Percentiles rank a stretch among this genome's conserved stretches.
phyloP scores from a whole-genome alignment of 2,329 filamentous ascomycete species.

The Tolypocladium pustulatum region DNA sequence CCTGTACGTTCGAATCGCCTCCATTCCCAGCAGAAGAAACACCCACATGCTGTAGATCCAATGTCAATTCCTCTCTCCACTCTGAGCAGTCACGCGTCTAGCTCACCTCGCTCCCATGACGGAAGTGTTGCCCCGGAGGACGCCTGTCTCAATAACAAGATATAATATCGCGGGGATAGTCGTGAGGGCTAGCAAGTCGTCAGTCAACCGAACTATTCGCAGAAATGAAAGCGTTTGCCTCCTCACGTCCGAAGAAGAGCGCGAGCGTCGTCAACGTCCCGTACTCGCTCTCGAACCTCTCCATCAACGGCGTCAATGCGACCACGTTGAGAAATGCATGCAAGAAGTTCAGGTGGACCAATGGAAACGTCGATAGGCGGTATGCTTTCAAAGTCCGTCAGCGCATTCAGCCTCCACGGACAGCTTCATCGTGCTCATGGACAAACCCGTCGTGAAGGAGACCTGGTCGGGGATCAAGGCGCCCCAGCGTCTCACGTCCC shows the following conservation, averaged over 20 bases:
- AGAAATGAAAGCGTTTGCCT: not conserved
- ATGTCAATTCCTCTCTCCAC: not conserved
- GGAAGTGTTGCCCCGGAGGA: conserved; percentile 61
- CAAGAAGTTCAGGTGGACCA: conserved; percentile 73
- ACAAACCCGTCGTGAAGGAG: conserved; percentile 54
- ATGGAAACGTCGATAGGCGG: conserved; percentile 81
- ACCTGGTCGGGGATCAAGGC: conserved; percentile 69
- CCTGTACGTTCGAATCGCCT: conserved; percentile 77
- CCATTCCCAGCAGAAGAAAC: conserved; percentile 74
- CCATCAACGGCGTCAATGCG: conserved; percentile 76
- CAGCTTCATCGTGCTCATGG: not conserved
- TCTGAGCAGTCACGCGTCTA: not conserved
- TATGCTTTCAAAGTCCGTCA: conserved; percentile 52
- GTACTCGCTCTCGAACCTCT: conserved; percentile 86
- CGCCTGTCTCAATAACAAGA: conserved; percentile 62
- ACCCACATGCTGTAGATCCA: conserved; percentile 67
- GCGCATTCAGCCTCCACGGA: not conserved
- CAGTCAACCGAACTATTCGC: not conserved
- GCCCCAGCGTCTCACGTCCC: conserved; percentile 68
- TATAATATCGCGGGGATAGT: conserved; percentile 78
- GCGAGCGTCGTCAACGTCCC: conserved; percentile 82
- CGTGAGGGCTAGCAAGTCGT: conserved; percentile 48
- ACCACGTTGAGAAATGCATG: conserved; percentile 73
- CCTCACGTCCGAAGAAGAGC: conserved; percentile 84
- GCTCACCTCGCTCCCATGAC: conserved; percentile 74